Base-by-base conservation (phyloP, 2,329 filamentous ascomycete genomes). In the Ascochyta fabae region DNA sequence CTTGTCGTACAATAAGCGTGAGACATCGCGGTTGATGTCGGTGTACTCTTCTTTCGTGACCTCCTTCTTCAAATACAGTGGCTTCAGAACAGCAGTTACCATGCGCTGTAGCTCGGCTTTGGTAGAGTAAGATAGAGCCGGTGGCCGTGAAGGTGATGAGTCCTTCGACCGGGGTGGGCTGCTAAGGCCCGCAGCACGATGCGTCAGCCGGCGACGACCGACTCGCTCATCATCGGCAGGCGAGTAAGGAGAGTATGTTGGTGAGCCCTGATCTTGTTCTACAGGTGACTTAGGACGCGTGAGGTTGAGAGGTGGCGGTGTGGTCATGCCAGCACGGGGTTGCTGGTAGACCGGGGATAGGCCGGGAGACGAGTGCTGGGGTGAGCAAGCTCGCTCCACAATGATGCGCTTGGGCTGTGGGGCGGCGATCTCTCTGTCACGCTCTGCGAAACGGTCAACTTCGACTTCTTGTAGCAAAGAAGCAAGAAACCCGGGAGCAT, bases 31-130 rank as follows among this genome's bases (percentile, higher is more conserved):
- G 72, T 98, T 98, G 77, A 98, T 96, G 53, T 87, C 86, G 3
- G 91, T 94, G 74, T 96, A 99, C 75, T 97, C 89, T 56, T 96
- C 91, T 64, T 92, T 91, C 16, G 88, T 92, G 59, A 98, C 84
- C 60, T 88, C 85, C 65, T 89, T 88, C 38, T 88, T 88, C 59
- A 88, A 85, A 81, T 94, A 98, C 62, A 92, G 85, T 29, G 93
- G 92, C 65, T 91, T 90, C 39, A 99, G 80, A 6, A 90, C 91
- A 38, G 84, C 81, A 61, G 91, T 90, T 65, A 98, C 95, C 77
- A 98, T 92, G 65, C 88, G 88, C 72, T 92, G 94, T 61, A 99
- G 89, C 69, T 88, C 92, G 64, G 91, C 88, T 75, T 99, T 99
- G 60, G 91, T 89, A 60, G 91, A 88, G 23, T 92, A 86, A 0